phyloP scores from a whole-genome alignment of 1,139 yeast species.

The Blastobotrys aristatus region DNA sequence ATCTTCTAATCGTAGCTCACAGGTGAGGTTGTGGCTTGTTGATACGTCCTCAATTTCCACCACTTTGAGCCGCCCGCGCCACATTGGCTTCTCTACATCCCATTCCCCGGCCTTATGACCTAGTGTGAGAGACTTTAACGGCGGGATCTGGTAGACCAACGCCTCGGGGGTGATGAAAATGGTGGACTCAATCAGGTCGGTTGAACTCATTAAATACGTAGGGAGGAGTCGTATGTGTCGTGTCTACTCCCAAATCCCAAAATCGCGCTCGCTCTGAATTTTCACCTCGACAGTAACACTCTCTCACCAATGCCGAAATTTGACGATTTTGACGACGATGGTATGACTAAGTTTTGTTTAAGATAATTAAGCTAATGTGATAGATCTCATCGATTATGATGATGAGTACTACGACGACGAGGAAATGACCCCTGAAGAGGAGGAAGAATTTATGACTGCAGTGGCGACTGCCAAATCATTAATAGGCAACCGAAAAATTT shows the following conservation, averaged over 20 bases:
- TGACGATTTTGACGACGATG: conserved; percentile 17
- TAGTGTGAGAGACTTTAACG: conserved; percentile 24
- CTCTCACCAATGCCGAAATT: conserved; percentile 9
- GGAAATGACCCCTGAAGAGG: conserved; percentile 24
- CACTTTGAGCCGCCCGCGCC: conserved; percentile 36
- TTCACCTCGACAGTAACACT: too few relatives aligned
- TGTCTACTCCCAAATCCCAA: not conserved
- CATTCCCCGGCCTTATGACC: conserved; percentile 35
- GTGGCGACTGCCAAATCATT: conserved; percentile 43
- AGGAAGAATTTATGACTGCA: conserved; percentile 23
- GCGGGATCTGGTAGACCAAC: conserved; percentile 34
- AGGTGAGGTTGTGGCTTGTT: conserved; percentile 20
- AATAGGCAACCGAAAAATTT: conserved; percentile 46
- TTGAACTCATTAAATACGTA: not conserved
- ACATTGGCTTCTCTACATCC: conserved; percentile 36
- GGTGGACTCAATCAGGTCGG: conserved; percentile 9
- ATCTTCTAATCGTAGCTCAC: conserved; percentile 33
- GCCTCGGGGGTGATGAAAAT: conserved; percentile 22
- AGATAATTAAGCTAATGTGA: not conserved
- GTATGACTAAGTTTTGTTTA: conserved; percentile 9
- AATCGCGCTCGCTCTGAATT: too few relatives aligned
- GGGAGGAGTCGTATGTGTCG: not conserved
- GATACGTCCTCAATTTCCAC: conserved; percentile 30
- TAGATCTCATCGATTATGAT: conserved; percentile 17
- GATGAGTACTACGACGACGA: conserved; percentile 18